These are phyloP conservation scores for Aspergillus asperescens DNA, from an alignment of 495 filamentous ascomycete species.

Conservation along the genomic window DNA sequence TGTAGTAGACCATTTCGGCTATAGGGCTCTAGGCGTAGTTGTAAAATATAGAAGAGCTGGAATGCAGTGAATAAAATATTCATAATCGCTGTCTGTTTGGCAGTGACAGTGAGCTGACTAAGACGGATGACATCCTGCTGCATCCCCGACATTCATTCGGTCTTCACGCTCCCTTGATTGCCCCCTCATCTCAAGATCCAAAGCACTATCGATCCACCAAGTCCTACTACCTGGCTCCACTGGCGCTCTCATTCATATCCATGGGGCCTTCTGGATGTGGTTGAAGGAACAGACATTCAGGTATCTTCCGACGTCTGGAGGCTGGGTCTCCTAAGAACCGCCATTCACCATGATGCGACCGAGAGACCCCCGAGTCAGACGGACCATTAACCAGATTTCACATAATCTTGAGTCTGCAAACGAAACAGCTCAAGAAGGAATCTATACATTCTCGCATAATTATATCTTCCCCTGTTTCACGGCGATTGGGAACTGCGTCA, in stretches of 20 bases:
- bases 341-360: constrained; percentile 51
- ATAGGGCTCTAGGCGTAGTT: neutral
- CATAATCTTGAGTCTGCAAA: constrained; percentile 90
- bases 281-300: constrained; percentile 1
- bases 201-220: neutral
- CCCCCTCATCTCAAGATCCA: neutral
- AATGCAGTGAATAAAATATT: neutral
- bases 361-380: constrained; percentile 87
- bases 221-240: neutral
- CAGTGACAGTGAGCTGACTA: constrained; percentile 16
- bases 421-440: constrained; percentile 78
- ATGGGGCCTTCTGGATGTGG: constrained; percentile 14
- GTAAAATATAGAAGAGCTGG: neutral
- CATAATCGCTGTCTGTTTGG: neutral
- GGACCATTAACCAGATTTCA: constrained; percentile 87
- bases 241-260: neutral
- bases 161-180: neutral
- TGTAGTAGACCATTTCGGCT: constrained; percentile 57
- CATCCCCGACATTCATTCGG: constrained; percentile 7
- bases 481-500: constrained; percentile 58
- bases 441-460: constrained; percentile 80
- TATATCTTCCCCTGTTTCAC: constrained; percentile 80
- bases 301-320: neutral
- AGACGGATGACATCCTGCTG: constrained; percentile 16
- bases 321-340: neutral